Base-by-base conservation (phyloP, 129 eudicot species). In the Ambrosia artemisiifolia region DNA sequence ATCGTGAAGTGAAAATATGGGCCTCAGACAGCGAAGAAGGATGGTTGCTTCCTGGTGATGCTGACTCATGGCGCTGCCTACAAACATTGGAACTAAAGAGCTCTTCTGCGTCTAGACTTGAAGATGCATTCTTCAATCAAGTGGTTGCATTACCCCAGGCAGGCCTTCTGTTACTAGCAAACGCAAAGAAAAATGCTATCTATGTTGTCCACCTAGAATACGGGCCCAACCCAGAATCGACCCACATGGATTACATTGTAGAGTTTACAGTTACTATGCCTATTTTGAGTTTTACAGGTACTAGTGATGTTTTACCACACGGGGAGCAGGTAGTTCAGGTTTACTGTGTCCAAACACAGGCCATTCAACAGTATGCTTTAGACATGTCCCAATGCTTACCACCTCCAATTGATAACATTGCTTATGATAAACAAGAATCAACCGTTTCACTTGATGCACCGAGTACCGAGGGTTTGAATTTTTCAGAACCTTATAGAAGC, bases 201-300 rank as follows among this genome's bases (percentile, higher is more conserved):
- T 95, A 95, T 75, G 99, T 83, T 50, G 84, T 95, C 76, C 99
- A 95, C 65, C 57, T 95, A 69, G 99, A 95, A 11, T 90, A 86
- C 44, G 99, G 99, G 38, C 84, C 83, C 53, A 84, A 86, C 73
- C 99, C 99, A 11, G 96, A 81, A 56, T 75, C 91, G 49, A 88
- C 96, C n/a, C 88, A 80, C 65, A 88, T 95, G 96, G 99, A 95
- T 82, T 95, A 95, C 75, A 75, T 95, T 34, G 86, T 97, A 17
- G 99, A 88, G 78, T 95, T 95, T 75, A 91, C 97, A 12, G 99
- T 95, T 28, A 88, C 97, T 1, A 95, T 95, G 97, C 99, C 99
- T 17, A 95, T 95, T 63, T 67, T 95, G 73, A 95, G 99, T 78
- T 95, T 88, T 50, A 91, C 96, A 1, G 97, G 99, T 75, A 91